These are phyloP conservation scores for Pleoardoris graminearum DNA, from an alignment of 2,329 filamentous ascomycete genomes.

Conservation along the genomic window DNA sequence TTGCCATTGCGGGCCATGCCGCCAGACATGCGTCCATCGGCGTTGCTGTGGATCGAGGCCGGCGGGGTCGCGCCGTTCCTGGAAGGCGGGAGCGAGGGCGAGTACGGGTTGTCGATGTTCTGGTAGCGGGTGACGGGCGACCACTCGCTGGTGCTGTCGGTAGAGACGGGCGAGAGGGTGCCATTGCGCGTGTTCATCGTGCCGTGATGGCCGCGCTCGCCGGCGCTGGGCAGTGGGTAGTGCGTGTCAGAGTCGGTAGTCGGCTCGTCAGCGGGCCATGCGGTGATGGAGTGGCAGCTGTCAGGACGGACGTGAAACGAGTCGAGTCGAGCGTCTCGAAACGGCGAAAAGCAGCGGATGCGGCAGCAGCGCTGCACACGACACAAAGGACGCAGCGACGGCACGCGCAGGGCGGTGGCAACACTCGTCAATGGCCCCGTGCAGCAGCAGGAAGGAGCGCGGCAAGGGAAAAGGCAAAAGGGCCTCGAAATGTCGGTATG, in stretches of 20 bases:
- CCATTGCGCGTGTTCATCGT: slow-evolving; percentile 45
- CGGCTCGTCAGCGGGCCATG: slow-evolving; percentile 7
- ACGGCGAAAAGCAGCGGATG: slow-evolving; percentile 5
- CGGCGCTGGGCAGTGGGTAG: slow-evolving; percentile 13
- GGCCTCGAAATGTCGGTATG: slow-evolving; percentile 29
- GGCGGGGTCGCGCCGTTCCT: slow-evolving; percentile 40
- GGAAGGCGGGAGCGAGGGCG: slow-evolving; percentile 41
- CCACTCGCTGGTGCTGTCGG: slow-evolving; percentile 45
- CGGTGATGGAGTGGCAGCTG: slow-evolving; percentile 10
- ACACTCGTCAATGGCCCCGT: slow-evolving; percentile 23
- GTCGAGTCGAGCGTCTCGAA: slow-evolving; percentile 10
- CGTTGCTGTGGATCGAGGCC: slow-evolving; percentile 46
- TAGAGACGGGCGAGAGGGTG: slow-evolving; percentile 46
- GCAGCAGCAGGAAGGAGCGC: neutral
- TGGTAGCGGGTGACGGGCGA: slow-evolving; percentile 47
- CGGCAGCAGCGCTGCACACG: neutral
- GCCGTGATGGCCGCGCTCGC: slow-evolving; percentile 26
- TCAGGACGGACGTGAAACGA: slow-evolving; percentile 13
- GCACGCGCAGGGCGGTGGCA: slow-evolving; percentile 17
- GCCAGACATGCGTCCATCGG: slow-evolving; percentile 55
- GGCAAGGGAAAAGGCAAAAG: slow-evolving; percentile 7
- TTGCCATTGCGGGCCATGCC: slow-evolving; percentile 56
- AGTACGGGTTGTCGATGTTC: slow-evolving; percentile 45
- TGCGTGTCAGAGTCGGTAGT: slow-evolving; percentile 17
- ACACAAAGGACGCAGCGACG: slow-evolving; percentile 19